Evolutionary conservation across 169 alveolate genomes (phyloP), one percentile per base, ranked within the genome.

Genomic region (Cryptosporidium ryanae): DNA sequence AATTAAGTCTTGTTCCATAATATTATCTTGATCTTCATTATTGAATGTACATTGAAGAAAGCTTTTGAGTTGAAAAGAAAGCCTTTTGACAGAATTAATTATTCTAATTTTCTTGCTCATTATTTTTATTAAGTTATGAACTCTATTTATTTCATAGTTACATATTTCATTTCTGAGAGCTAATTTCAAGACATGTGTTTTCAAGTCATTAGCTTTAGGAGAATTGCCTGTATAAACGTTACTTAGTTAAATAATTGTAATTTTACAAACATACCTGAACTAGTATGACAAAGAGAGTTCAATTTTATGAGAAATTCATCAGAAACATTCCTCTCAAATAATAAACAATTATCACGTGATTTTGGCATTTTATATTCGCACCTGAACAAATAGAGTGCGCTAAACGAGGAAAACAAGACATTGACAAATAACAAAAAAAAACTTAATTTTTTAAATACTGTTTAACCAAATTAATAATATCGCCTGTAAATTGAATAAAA

Each of bases 161-260:
- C 49, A 52, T n/a, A 76, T 59, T 18, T 67, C 68, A 61, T 76
- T 48, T 59, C 59, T 55, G 15, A 76, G 87, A 6, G 87, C 23
- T 55, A 59, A 13, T 21, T 76, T 55, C 17, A 76, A 59, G 27
- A 76, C 87, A 32, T 55, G 17, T 32, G 7, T 59, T 32, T 44
- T 76, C 44, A 76, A 23, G 34, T 52, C 49, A 59, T 31, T 48
- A 25, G 59, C 34, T 15, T 50, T 44, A 32, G 23, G 13, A 23
- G 46, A 12, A 44, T 32, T 13, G 8, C 15, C 87, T 54, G 25
- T 0, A 21, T 12, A 2, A 68, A 68, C 29, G 66, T n/a, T 68
- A 68, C 65, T 55, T 7, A 44, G 48, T 21, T 23, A 17, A 17
- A 3, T n/a, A 31, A 50, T 66, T 18, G 29, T 21, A 21, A 10